phyloP scores from a whole-genome alignment of 2,329 filamentous ascomycete genomes.

The Cercospora sp. region DNA sequence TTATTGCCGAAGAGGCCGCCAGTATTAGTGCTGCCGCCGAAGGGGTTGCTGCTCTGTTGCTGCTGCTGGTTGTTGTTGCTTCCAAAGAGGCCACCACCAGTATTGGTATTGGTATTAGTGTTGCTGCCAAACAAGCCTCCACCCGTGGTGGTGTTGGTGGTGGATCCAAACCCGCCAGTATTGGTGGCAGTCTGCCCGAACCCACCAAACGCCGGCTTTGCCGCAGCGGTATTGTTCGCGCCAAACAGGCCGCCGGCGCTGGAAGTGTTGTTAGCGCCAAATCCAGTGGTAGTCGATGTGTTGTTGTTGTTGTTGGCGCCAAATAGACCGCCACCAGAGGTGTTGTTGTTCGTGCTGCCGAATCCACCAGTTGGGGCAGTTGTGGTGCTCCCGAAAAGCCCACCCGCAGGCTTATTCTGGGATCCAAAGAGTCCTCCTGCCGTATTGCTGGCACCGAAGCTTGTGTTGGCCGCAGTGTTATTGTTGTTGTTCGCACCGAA shows the following conservation, averaged over 20 bases:
- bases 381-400: constrained; percentile 26
- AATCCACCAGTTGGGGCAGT: constrained; percentile 25
- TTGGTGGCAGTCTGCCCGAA: constrained; percentile 21
- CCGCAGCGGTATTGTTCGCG: constrained; percentile 7
- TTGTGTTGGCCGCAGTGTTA: constrained; percentile 30
- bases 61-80: constrained; percentile 27
- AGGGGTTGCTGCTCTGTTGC: constrained; percentile 34
- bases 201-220: constrained; percentile 26
- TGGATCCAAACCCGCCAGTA: constrained; percentile 15
- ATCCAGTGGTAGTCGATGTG: constrained; percentile 10
- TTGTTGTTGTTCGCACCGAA: constrained; percentile 45
- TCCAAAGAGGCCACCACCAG: constrained; percentile 30
- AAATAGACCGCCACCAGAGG: constrained; percentile 20
- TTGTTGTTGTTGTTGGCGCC: neutral
- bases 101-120: constrained; percentile 24
- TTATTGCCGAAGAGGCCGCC: constrained; percentile 37
- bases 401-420: constrained; percentile 34
- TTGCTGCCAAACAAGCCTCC: constrained; percentile 27
- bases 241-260: constrained; percentile 30
- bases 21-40: constrained; percentile 43
- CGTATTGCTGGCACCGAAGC: constrained; percentile 39
- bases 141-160: constrained; percentile 32
- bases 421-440: constrained; percentile 36
- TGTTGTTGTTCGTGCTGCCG: constrained; percentile 28
- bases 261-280: constrained; percentile 25